phyloP scores from a whole-genome alignment of 805 yeast species.

The Candida railenensis region DNA sequence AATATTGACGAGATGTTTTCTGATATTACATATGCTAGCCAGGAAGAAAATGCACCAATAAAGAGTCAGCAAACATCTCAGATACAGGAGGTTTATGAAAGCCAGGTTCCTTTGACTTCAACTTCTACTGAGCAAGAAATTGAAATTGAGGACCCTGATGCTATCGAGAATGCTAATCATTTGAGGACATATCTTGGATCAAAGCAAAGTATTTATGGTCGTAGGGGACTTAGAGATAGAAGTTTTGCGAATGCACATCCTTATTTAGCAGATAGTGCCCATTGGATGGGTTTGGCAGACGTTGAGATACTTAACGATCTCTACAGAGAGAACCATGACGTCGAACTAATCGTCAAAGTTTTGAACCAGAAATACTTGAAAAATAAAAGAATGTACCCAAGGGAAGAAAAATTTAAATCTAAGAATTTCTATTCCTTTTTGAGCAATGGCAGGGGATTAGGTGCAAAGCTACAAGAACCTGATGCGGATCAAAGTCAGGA shows the following conservation, averaged over 20 bases:
- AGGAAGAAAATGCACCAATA: not conserved
- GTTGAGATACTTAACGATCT: conserved; percentile 36
- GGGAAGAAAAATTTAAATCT: conserved; percentile 38
- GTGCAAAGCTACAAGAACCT: not conserved
- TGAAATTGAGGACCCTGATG: not conserved
- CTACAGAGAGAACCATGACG: conserved; percentile 32
- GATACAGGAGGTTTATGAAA: not conserved
- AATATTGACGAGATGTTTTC: conserved; percentile 6
- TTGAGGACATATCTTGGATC: conserved; percentile 4
- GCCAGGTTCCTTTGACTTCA: not conserved
- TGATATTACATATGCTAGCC: conserved; percentile 2
- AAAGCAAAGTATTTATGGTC: not conserved
- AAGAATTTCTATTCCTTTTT: conserved; percentile 37
- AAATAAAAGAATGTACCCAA: conserved; percentile 31
- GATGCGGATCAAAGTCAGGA: not conserved
- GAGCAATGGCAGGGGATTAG: conserved; percentile 16
- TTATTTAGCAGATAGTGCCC: conserved; percentile 44
- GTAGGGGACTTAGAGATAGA: conserved; percentile 37
- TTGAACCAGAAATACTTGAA: conserved; percentile 34
- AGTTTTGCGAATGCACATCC: conserved; percentile 46
- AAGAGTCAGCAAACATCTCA: not conserved
- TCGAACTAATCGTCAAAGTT: conserved; percentile 30
- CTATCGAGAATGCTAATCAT: conserved; percentile 2
- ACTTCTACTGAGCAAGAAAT: not conserved
- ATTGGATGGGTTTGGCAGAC: conserved; percentile 39